Base-by-base conservation (phyloP, 768 basidiomycete genomes). In the Hypholoma sublateritium region DNA sequence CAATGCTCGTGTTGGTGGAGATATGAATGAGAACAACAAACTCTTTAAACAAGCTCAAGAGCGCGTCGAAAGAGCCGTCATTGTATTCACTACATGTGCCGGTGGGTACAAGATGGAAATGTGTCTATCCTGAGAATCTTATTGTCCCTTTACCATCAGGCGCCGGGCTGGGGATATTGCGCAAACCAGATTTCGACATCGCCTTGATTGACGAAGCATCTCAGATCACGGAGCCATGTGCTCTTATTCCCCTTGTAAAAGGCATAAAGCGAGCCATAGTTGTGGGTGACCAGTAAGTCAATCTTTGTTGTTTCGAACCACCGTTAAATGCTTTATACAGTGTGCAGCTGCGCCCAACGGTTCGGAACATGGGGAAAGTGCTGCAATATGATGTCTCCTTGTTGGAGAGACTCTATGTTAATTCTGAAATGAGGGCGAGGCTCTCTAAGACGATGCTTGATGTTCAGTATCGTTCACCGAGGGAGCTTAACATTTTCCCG, bases 161-260 rank as follows among this genome's bases (percentile, higher is more conserved):
- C 11, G 82, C 85, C 35, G 85, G 85, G 3, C 69, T 87, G 8
- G 85, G 85, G 5, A 77, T 82, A 13, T 59, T 87, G 32, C 74
- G 82, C 46, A 80, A 84, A 62, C 66, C 73, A 14, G 72, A 84
- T 54, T 88, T 87, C 61, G 81, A 82, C 39, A 80, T 83, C 19
- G 84, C 81, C 0, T 70, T 88, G 44, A 85, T 88, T 41, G 87
- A 89, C 63, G 86, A 88, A 61, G 87, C 86, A 0, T 88, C 86
- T 0, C 87, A 88, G 64, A 80, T 88, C 8, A 87, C 85, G 0
- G 87, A 89, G 59, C 83, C 86, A 2, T 79, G 78, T 49, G 80
- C 86, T 0, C 72, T 88, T 35, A 87, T 88, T 32, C 86, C 87
- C 0, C 72, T 89, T 3, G 84, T 87, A 9, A 88, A 88, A 64